Conservation (phyloP, 1,139 yeast species). For the Debaryomyces nepalensis region DNA sequence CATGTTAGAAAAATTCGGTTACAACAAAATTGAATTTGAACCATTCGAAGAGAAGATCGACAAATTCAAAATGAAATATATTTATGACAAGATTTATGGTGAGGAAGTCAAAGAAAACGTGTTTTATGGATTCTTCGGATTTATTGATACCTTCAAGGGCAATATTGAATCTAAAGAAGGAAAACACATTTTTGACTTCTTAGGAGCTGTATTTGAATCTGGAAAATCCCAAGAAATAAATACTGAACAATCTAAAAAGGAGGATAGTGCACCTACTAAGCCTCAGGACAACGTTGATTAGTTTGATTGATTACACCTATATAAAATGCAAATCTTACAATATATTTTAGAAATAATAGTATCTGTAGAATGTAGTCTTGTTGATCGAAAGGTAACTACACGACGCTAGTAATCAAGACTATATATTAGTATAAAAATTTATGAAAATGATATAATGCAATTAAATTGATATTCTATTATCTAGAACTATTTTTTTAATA, state of each 20-base stretch:
- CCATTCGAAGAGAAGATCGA: conserved; percentile 73
- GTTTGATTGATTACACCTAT: neutral
- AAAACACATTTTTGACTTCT: conserved; percentile 69
- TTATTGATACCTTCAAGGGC: conserved; percentile 73
- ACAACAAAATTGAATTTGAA: conserved; percentile 73
- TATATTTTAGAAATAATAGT: no score
- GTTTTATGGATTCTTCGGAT: conserved; percentile 86
- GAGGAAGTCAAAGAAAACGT: conserved; percentile 89
- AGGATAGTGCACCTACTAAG: conserved; percentile 12
- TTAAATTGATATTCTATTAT: conserved; percentile 10
- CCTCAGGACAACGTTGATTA: conserved; percentile 23
- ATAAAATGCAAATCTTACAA: no score
- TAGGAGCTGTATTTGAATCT: conserved; percentile 58
- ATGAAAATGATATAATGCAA: conserved; percentile 10
- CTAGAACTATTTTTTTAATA: conserved; percentile 1
- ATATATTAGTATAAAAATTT: conserved; percentile 7
- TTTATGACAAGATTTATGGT: conserved; percentile 88
- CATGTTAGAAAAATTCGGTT: conserved; percentile 75
- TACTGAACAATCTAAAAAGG: conserved; percentile 9
- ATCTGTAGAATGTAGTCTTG: neutral
- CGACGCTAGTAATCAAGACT: neutral
- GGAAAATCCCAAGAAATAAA: conserved; percentile 25
- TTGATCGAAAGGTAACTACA: neutral
- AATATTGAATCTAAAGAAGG: conserved; percentile 32
- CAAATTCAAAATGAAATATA: conserved; percentile 82